These are phyloP conservation scores for Udeniomyces megalosporus DNA, from an alignment of 768 basidiomycete genomes.

Conservation along the genomic window DNA sequence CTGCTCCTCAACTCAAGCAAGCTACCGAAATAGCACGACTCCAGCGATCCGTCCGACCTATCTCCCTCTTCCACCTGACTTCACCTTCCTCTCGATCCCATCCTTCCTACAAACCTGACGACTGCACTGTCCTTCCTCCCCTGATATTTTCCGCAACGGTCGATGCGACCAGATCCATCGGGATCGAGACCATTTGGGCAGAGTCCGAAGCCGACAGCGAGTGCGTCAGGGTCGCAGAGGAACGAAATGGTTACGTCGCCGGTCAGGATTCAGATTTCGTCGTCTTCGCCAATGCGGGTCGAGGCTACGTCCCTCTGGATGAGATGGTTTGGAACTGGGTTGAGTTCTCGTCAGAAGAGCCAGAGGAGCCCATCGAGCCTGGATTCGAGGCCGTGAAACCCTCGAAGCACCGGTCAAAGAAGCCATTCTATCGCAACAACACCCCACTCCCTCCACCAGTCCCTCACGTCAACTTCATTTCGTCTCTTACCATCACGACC, in stretches of 20 bases:
- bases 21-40: conserved; percentile 22
- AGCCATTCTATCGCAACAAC: background rate
- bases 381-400: conserved; percentile 7
- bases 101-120: conserved; percentile 19
- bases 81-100: conserved; percentile 25
- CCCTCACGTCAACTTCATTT: conserved; percentile 4
- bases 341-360: conserved; percentile 9
- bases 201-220: conserved; percentile 28
- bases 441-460: conserved; percentile 10
- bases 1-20: conserved; percentile 26
- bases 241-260: conserved; percentile 25
- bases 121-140: conserved; percentile 23
- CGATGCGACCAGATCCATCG: conserved; percentile 20
- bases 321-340: conserved; percentile 25
- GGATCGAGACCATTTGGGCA: conserved; percentile 23
- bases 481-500: conserved; percentile 7
- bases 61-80: conserved; percentile 28
- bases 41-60: conserved; percentile 17
- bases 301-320: conserved; percentile 28
- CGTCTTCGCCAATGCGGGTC: conserved; percentile 17
- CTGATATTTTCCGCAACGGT: conserved; percentile 25
- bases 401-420: background rate
- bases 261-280: conserved; percentile 28
- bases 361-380: background rate
- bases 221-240: conserved; percentile 23